Evolutionary conservation across 2,329 filamentous ascomycete genomes (phyloP).

Genomic region (Cytospora chrysosperma): DNA sequence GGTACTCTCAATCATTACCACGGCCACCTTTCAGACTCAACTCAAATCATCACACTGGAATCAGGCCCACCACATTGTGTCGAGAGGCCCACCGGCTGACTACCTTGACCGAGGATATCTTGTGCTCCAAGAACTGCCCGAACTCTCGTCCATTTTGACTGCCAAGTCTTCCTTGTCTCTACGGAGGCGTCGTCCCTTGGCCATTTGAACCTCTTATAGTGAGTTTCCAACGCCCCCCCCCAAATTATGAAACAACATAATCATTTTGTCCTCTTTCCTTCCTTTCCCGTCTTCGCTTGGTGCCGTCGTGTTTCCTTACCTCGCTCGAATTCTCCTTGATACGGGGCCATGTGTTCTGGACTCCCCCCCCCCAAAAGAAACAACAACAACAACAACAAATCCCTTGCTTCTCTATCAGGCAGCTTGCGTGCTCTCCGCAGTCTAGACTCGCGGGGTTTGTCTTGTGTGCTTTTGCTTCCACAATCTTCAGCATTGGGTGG

Average conservation of each 20-base stretch:
- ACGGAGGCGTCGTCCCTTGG: neutral
- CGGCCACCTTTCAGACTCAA: neutral
- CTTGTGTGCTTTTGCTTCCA: neutral
- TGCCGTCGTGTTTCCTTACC: neutral
- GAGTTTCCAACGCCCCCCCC: neutral
- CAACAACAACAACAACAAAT: too few relatives aligned
- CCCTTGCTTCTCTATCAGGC: neutral
- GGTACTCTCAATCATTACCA: neutral
- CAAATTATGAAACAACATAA: too few relatives aligned
- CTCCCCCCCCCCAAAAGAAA: too few relatives aligned
- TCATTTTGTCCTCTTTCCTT: neutral
- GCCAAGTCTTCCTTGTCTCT: neutral
- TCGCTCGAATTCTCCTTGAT: neutral
- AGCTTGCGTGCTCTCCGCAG: neutral
- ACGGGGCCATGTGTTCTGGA: neutral
- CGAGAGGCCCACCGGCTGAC: neutral
- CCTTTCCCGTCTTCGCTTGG: neutral
- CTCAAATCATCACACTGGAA: neutral
- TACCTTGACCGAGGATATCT: neutral
- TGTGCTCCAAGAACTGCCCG: neutral
- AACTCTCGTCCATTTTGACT: neutral
- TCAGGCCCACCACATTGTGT: neutral
- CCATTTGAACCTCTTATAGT: neutral
- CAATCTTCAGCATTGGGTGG: neutral
- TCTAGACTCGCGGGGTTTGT: neutral